phyloP scores from a whole-genome alignment of 371 early-diverging fungal species.

The Apophysomyces trapeziformis region DNA sequence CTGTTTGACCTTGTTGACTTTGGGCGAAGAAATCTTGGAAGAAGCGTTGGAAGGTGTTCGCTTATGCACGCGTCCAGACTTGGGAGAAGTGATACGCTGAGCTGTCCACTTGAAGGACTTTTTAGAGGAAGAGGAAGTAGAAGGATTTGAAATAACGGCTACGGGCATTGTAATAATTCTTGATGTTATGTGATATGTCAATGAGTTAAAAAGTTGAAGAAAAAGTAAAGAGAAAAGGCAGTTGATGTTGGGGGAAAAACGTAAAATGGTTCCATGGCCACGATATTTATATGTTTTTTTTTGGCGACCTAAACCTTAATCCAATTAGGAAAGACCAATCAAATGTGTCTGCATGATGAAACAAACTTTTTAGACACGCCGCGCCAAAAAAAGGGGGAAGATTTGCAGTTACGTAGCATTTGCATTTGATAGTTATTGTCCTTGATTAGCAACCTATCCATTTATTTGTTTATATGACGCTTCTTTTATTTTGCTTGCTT shows the following conservation, averaged over 20 bases:
- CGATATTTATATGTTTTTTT: slow-evolving; percentile 4
- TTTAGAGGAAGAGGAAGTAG: neutral
- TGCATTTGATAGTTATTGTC: slow-evolving; percentile 2
- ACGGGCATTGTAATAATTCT: slow-evolving; percentile 8
- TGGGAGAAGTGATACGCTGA: slow-evolving; percentile 10
- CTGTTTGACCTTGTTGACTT: slow-evolving; percentile 1
- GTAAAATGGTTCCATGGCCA: neutral
- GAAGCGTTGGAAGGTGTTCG: slow-evolving; percentile 17
- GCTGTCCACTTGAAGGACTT: slow-evolving; percentile 24
- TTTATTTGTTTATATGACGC: neutral
- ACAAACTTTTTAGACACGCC: neutral
- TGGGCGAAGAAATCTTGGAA: slow-evolving; percentile 2
- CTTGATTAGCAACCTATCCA: neutral
- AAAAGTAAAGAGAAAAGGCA: neutral
- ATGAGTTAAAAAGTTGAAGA: neutral
- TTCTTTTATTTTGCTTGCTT: neutral
- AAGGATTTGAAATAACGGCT: slow-evolving; percentile 1
- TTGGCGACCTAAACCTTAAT: neutral
- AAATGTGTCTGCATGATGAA: slow-evolving; percentile 3
- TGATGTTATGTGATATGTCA: neutral
- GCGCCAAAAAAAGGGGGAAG: neutral
- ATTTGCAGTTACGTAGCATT: slow-evolving; percentile 6
- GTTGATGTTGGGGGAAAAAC: neutral
- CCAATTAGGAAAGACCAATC: slow-evolving; percentile 1
- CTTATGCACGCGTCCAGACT: slow-evolving; percentile 22